Base-by-base conservation (phyloP, 108 stramenopile genomes). In the Fragilaria crotonensis region DNA sequence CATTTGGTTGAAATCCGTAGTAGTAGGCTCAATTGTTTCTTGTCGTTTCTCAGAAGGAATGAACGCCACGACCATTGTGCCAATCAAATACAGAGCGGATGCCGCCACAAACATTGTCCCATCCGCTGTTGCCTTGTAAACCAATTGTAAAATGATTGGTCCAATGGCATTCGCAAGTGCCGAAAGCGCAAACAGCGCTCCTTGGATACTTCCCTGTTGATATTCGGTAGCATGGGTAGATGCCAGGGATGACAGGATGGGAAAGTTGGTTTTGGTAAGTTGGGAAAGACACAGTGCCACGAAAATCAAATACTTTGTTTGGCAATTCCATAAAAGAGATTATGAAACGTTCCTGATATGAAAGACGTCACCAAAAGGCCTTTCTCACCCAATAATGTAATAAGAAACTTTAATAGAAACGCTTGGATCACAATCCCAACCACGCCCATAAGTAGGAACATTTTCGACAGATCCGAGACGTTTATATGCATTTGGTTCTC, bases 61-160 rank as follows among this genome's bases (percentile, higher is more conserved):
- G 33, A 57, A 59, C 19, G 67, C 30, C 5, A 74, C 70, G 14
- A 67, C 27, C 3, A 82, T 32, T 25, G 77, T 69, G 19, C 84
- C 88, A 44, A 83, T 46, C 28, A 76, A 46, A 47, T 90, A 86
- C 17, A 90, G 50, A 21, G 52, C 49, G 5, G 88, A 54, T 0
- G 84, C 83, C 57, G 71, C 81, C n/a, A 90, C 51, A 60, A 84
- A 90, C 88, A 90, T 86, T 5, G 79, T 82, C 4, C 88, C 59
- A 59, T 84, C 61, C 51, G 85, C 79, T 52, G 89, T 87, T 44
- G 52, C 53, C 9, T 72, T 56, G 55, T 90, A 90, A 7, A 87
- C 67, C 52, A 67, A 72, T 41, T 86, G 63, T 68, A 90, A 68
- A 11, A 63, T 44, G 30, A 85, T 7, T 45, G 89, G 89, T 2